Percentiles rank a stretch among this genome's conserved stretches.
Evolutionary conservation across 176 grass and related monocot species (phyloP).

Genomic region (maize (Zea mays)): DNA sequence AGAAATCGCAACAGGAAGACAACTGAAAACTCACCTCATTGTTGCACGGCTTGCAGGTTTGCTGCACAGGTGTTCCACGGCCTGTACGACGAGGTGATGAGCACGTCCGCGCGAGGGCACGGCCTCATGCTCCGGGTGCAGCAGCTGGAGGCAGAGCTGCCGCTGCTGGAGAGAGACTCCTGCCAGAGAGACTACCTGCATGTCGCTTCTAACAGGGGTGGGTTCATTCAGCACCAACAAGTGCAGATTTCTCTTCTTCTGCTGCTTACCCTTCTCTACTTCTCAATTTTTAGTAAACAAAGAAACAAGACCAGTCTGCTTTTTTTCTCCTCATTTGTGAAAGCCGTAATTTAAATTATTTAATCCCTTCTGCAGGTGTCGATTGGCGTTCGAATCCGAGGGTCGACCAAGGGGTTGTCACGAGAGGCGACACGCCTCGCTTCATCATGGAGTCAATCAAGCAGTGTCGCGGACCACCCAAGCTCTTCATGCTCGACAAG

Average conservation of each 20-base stretch:
- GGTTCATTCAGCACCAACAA: conserved; percentile 11
- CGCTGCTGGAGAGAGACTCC: conserved; percentile 49
- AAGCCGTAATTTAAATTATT: not conserved
- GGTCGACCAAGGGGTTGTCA: conserved; percentile 58
- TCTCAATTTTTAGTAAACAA: not conserved
- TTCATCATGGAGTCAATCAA: conserved; percentile 85
- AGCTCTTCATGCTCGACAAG: conserved; percentile 92
- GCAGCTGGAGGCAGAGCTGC: conserved; percentile 78
- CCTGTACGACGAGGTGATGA: conserved; percentile 75
- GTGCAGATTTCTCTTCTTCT: conserved; percentile 15
- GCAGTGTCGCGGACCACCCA: conserved; percentile 78
- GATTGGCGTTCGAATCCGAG: conserved; percentile 65
- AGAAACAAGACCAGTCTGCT: not conserved
- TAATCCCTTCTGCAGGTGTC: conserved; percentile 48
- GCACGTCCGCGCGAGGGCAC: conserved; percentile 60
- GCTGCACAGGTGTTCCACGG: conserved; percentile 66
- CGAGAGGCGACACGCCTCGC: conserved; percentile 58
- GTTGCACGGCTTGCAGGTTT: conserved; percentile 52
- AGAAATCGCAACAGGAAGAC: not conserved
- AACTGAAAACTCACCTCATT: no score
- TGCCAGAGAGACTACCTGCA: conserved; percentile 44
- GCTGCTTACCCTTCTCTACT: not conserved
- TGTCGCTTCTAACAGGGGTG: conserved; percentile 65
- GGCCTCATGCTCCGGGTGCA: conserved; percentile 66
- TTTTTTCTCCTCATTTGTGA: not conserved